Base-by-base conservation (phyloP, 441 rosid genomes). In the Dalechampia spathulata region DNA sequence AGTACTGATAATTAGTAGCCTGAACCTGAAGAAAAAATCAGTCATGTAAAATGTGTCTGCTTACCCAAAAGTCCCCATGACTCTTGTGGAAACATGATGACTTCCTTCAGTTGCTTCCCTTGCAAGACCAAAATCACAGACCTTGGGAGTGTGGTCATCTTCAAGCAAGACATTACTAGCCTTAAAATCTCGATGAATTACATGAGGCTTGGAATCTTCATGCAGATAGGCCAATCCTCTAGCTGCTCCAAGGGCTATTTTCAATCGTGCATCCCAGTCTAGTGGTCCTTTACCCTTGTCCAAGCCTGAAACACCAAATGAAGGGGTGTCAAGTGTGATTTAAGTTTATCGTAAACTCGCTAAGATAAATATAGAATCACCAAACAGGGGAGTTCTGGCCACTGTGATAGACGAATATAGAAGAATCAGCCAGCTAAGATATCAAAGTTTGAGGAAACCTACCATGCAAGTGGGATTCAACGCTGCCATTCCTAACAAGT, bases 21-120 rank as follows among this genome's bases (percentile, higher is more conserved):
- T n/a, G n/a, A n/a, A n/a, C n/a, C n/a, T n/a, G n/a, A n/a, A n/a
- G n/a, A n/a, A n/a, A n/a, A n/a, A n/a, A n/a, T n/a, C n/a, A n/a
- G n/a, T n/a, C n/a, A n/a, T n/a, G n/a, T n/a, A n/a, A n/a, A n/a
- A n/a, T n/a, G n/a, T n/a, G n/a, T n/a, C n/a, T n/a, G n/a, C n/a
- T 64, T 86, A 92, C 98, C 98, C 98, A 47, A 92, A 92, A 66
- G 98, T 92, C 32, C 98, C 98, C 97, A 92, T 92, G 70, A 92
- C 98, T 40, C 96, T 79, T 32, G 98, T 92, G 49, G 97, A 89
- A 55, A 92, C 80, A 71, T 89, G 98, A 52, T 84, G 80, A 67
- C 94, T 89, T 68, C 96, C 98, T 82, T 85, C 98, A 1, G 96
- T 86, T 49, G 98, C 98, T 83, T 86, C 96, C 73, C 89, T 88